Percentiles rank a stretch among this genome's conserved stretches.
Conservation (phyloP, 2,329 filamentous ascomycete genomes). For the Cercospora beticola region DNA sequence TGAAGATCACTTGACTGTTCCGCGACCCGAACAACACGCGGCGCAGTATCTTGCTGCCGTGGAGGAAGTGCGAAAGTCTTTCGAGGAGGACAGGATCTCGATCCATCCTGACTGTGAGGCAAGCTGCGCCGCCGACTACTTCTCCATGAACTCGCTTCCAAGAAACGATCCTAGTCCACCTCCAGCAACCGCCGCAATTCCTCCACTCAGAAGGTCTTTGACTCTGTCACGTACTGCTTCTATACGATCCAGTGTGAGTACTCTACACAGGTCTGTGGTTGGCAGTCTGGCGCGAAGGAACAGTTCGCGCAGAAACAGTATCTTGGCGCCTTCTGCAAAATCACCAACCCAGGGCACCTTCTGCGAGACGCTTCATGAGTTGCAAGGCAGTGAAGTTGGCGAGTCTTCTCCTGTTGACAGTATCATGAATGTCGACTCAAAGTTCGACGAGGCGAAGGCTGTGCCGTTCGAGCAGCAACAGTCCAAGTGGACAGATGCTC, state of each 20-base stretch:
- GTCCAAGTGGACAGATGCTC: slow-evolving; percentile 6
- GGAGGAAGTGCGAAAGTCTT: slow-evolving; percentile 17
- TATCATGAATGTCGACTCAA: not conserved
- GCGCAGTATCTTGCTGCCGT: slow-evolving; percentile 8
- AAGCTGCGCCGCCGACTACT: slow-evolving; percentile 41
- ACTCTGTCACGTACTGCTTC: slow-evolving; percentile 38
- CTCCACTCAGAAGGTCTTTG: slow-evolving; percentile 21
- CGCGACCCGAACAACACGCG: slow-evolving; percentile 1
- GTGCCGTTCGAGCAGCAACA: not conserved
- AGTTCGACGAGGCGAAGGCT: not conserved
- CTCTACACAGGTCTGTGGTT: slow-evolving; percentile 32
- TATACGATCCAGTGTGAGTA: slow-evolving; percentile 38
- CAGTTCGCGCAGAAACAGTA: slow-evolving; percentile 12
- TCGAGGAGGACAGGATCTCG: slow-evolving; percentile 29
- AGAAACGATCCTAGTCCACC: slow-evolving; percentile 22
- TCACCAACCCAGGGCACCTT: slow-evolving; percentile 36
- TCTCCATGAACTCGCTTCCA: slow-evolving; percentile 30
- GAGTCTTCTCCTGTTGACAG: slow-evolving; percentile 4
- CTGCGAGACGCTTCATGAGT: slow-evolving; percentile 42
- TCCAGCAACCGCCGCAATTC: slow-evolving; percentile 24
- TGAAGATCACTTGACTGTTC: slow-evolving; percentile 12
- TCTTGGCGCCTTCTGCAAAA: slow-evolving; percentile 19
- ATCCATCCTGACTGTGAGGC: slow-evolving; percentile 51
- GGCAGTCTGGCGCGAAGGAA: slow-evolving; percentile 32
- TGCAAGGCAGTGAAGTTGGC: slow-evolving; percentile 39